Evolutionary conservation across 345 rosid genomes (phyloP), one percentile per base, ranked within the genome.

Genomic region (Brassica carinata): DNA sequence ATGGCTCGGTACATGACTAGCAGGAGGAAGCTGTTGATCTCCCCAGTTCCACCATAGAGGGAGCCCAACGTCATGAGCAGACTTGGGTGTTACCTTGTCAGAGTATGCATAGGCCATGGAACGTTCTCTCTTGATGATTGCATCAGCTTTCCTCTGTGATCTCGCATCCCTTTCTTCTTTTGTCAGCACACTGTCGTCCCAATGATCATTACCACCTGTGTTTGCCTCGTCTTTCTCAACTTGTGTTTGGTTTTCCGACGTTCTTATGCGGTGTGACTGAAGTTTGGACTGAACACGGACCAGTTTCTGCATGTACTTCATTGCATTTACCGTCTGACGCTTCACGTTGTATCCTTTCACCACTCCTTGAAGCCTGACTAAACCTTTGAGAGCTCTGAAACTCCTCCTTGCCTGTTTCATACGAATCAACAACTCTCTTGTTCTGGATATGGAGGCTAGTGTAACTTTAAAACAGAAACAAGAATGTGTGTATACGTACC

Each of bases 1-100:
- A 26, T 81, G 86, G 77, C 81, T 87, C 67, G 90, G 92, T 3
- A 81, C 77, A 55, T 82, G 76, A 75, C 77, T 89, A 53, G 82
- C 48, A 23, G 73, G 74, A 55, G 91, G 93, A n/a, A 89, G 78
- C 71, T 94, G 97, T 13, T 86, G 86, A 68, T 94, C 99, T 71
- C 83, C 69, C 98, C 97, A 92, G 85, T 87, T 96, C 97, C 97
- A 96, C 99, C 99, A 92, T 91, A 92, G 89, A 18, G 99, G 92
- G 72, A 87, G 89, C 62, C 89, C 95, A 2, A 86, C 80, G 71
- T 88, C 92, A 74, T 83, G 84, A 76, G 66, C 38, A 72, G 66
- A 59, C 81, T 67, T 81, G 17, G 84, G 71, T 73, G 53, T 30
- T 87, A 94, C 99, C 97, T 91, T 97, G 82, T 87, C 84, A 78